Evolutionary conservation across 2,329 filamentous ascomycete species (phyloP), one percentile per base, ranked within the genome.

Genomic region (Penicillium palitans): DNA sequence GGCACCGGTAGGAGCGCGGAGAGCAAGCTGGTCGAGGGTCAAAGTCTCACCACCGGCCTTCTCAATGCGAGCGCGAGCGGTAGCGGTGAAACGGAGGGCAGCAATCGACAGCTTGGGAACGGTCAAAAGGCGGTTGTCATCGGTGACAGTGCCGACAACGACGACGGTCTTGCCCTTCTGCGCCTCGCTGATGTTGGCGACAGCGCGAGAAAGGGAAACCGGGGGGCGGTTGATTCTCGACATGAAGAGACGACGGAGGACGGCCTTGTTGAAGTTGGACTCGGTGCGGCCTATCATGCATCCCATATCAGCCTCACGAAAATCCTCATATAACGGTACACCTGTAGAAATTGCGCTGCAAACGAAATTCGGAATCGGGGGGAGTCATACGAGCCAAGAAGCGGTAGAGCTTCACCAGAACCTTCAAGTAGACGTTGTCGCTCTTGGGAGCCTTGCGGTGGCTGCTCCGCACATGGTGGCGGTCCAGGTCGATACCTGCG

Each of bases 211-310:
- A 75, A 99, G 85, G 62, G 93, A 97, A 75, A 99, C 88, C 67
- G 95, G 92, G 63, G 91, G 91, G 72, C 93, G 90, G 90, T 98
- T 98, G 83, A 96, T 96, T 82, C 93, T 91, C 80, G 92, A 96
- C 91, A 95, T 96, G 79, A 96, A 96, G 64, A 99, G 90, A 76
- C 95, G 91, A 80, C 93, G 92, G 75, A 99, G 90, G 77, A 99
- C 87, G 75, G 95, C 90, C 86, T 96, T 96, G 90, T 99, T 99
- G 90, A 99, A 99, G 83, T 86, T 87, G 68, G 91, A 87, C 80
- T 98, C 95, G 78, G 95, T 99, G 78, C 95, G 93, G 83, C 92
- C 91, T 96, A 72, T 54, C 24, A 21, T 31, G 56, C 41, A 54
- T 52, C 46, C 54, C 48, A 52, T 27, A 53, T 66, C 53, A 68